Evolutionary conservation across 768 basidiomycete species (phyloP).

Genomic region (Hydnomerulius pinastri): DNA sequence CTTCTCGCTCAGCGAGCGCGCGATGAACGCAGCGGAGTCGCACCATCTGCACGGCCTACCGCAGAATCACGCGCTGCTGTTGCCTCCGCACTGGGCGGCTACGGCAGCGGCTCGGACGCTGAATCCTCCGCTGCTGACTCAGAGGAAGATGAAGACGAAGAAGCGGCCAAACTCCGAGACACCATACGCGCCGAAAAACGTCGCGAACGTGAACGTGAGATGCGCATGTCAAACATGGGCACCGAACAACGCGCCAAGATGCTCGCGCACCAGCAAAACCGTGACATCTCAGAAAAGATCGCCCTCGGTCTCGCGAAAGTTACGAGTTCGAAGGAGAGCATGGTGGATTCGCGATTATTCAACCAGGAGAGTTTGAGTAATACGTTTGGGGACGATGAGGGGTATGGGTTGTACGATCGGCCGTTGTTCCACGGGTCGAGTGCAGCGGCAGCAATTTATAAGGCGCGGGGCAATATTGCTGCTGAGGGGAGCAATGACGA

Average conservation of each 20-base stretch:
- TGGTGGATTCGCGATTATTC: constrained; percentile 96
- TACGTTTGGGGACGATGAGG: constrained; percentile 88
- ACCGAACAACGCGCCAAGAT: constrained; percentile 94
- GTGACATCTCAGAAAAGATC: constrained; percentile 99
- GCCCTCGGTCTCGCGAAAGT: constrained; percentile 98
- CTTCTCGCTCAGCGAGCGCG: constrained; percentile 93
- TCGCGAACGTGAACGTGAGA: constrained; percentile 91
- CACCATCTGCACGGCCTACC: constrained; percentile 61
- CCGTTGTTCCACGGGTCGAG: constrained; percentile 96
- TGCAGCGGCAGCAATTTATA: constrained; percentile 99
- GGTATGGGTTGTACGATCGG: constrained; percentile 93
- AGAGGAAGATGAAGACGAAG: constrained; percentile 78
- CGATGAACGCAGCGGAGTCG: constrained; percentile 86
- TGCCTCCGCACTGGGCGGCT: constrained; percentile 77
- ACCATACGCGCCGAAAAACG: constrained; percentile 90
- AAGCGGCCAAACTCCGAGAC: constrained; percentile 84
- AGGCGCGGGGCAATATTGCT: constrained; percentile 83
- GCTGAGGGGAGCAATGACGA: constrained; percentile 79
- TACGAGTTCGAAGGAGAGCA: constrained; percentile 92
- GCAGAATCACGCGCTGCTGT: constrained; percentile 69
- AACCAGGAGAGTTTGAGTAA: constrained; percentile 88
- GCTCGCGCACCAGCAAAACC: constrained; percentile 94
- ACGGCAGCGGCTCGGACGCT: constrained; percentile 78
- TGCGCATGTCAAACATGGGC: constrained; percentile 99
- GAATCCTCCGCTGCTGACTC: constrained; percentile 50